Conservation (phyloP, 768 basidiomycete species). For the Exsudoporus frostii region DNA sequence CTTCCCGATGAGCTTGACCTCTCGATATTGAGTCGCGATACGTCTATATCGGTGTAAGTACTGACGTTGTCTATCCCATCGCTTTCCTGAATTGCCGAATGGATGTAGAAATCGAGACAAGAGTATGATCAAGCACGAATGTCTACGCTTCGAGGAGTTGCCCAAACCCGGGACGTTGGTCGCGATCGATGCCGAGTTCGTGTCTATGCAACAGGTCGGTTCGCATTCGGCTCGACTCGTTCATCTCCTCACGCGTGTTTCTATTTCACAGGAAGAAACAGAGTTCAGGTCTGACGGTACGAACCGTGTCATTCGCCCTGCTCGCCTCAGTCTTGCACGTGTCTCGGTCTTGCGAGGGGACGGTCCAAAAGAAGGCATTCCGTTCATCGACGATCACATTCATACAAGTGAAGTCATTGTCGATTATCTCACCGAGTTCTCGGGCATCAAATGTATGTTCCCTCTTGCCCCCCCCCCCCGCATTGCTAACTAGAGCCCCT, state of each 20-base stretch:
- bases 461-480: background rate
- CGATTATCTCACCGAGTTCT: conserved; percentile 96
- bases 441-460: conserved; percentile 85
- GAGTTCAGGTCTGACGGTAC: conserved; percentile 95
- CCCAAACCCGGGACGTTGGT: conserved; percentile 85
- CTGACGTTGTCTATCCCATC: background rate
- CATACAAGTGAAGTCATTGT: conserved; percentile 94
- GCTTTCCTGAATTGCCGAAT: background rate
- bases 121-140: conserved; percentile 72
- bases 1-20: conserved; percentile 69
- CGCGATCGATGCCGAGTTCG: conserved; percentile 97
- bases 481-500: background rate
- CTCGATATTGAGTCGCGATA: conserved; percentile 77
- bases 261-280: conserved; percentile 72
- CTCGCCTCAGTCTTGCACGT: conserved; percentile 86
- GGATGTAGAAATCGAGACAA: conserved; percentile 68
- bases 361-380: conserved; percentile 74
- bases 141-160: conserved; percentile 67
- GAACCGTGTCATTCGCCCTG: conserved; percentile 88
- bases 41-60: conserved; percentile 79
- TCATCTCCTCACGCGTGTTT: background rate
- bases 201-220: conserved; percentile 87
- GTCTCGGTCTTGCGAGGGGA: conserved; percentile 92
- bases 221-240: background rate
- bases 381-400: conserved; percentile 98